phyloP scores from a whole-genome alignment of 208 protist genomes.

The Trypanosoma melophagium region DNA sequence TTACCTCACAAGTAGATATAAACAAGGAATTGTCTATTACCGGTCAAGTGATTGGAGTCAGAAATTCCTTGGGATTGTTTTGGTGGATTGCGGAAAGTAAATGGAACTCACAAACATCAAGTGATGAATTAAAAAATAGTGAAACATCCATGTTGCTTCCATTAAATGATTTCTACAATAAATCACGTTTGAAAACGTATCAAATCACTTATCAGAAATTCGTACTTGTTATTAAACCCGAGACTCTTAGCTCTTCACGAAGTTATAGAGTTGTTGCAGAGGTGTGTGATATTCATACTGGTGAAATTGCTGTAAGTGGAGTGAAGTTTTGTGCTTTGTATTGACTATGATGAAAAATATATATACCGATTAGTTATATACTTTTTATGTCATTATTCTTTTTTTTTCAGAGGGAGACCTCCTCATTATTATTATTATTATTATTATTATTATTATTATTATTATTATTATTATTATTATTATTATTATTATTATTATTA shows the following conservation, averaged over 20 bases:
- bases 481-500: too few species aligned
- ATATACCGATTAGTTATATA: not conserved
- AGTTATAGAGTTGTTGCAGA: slow-evolving; percentile 16
- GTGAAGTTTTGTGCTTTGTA: not conserved
- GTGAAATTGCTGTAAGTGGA: slow-evolving; percentile 9
- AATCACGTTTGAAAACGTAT: slow-evolving; percentile 16
- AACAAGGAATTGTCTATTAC: slow-evolving; percentile 18
- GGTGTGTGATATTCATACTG: slow-evolving; percentile 14
- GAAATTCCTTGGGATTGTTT: slow-evolving; percentile 15
- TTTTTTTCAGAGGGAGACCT: not conserved
- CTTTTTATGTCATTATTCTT: not conserved
- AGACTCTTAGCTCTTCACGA: not conserved
- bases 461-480: too few species aligned
- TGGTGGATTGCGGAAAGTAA: slow-evolving; percentile 15
- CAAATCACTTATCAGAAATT: slow-evolving; percentile 23
- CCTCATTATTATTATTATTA: too few species aligned
- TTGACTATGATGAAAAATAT: too few species aligned
- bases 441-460: not conserved
- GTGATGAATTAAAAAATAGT: not conserved
- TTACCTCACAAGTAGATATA: not conserved
- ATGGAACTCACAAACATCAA: not conserved
- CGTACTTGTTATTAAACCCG: slow-evolving; percentile 9
- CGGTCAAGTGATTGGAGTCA: not conserved
- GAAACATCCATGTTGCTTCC: not conserved
- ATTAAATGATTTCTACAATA: slow-evolving; percentile 9